Percentiles rank a stretch among this genome's conserved stretches.
Evolutionary conservation across 1,284 basidiomycete genomes (phyloP).

Genomic region (Coniferiporia sulphurascens): DNA sequence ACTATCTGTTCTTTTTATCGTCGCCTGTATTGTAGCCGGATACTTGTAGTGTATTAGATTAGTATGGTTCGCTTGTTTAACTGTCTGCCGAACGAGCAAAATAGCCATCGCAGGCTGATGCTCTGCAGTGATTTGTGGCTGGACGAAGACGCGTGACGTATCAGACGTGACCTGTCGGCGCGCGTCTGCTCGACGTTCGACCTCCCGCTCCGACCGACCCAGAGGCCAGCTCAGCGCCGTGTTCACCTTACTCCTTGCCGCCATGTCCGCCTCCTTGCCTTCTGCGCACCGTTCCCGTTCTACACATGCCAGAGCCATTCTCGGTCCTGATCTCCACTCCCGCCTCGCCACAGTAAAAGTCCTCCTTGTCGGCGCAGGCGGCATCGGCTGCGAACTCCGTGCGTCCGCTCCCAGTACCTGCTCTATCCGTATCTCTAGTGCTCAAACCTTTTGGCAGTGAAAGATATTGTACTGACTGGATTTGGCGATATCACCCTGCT

Average conservation of each 20-base stretch:
- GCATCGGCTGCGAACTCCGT: constrained; percentile 96
- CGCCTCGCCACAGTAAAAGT: constrained; percentile 65
- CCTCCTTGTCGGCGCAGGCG: constrained; percentile 92
- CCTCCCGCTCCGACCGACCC: too few relatives aligned
- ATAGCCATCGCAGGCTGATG: too few relatives aligned
- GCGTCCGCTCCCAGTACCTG: constrained; percentile 31
- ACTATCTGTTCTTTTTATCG: not conserved
- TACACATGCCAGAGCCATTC: constrained; percentile 62
- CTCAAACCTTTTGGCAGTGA: constrained; percentile 51
- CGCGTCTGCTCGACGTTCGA: not conserved
- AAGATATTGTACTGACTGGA: constrained; percentile 92
- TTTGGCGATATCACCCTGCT: constrained; percentile 91
- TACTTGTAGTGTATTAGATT: too few relatives aligned
- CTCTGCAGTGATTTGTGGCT: not conserved
- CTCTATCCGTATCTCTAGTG: not conserved
- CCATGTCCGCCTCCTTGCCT: not conserved
- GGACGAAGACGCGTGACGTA: constrained; percentile 8
- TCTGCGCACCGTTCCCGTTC: constrained; percentile 21
- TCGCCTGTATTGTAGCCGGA: too few relatives aligned
- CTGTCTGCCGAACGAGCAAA: too few relatives aligned
- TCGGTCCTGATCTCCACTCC: constrained; percentile 64
- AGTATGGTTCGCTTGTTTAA: too few relatives aligned
- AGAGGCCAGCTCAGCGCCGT: not conserved
- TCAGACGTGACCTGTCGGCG: not conserved
- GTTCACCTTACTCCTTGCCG: not conserved